Evolutionary conservation across 352 stramenopile genomes (phyloP), one percentile per base, ranked within the genome.

Genomic region (Globisporangium nagaii): DNA sequence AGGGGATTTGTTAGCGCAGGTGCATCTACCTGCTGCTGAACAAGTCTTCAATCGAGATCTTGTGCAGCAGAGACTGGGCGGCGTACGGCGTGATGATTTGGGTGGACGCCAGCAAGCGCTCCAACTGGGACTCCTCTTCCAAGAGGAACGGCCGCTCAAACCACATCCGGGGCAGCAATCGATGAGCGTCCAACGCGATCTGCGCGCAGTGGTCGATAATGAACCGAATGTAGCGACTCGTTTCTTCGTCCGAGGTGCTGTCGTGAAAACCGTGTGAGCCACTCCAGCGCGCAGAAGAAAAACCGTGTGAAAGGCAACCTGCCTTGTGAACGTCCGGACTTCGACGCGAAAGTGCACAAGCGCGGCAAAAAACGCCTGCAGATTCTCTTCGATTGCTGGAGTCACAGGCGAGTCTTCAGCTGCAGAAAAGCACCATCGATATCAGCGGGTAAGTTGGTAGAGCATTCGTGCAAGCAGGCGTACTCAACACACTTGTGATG

Each of bases 91-190:
- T 90, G 19, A 91, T 30, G 37, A 86, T 66, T 44, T 61, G 57
- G 27, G 81, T 91, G 12, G 81, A 90, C 11, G 76, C 77, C 17
- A 91, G 53, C 60, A 91, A 88, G 7, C 71, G 68, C 55, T 91
- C 81, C 22, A 83, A 67, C 60, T 89, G 81, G 0, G 81, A 91
- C 54, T 88, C 79, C 52, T 90, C 79, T 52, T 90, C 79, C 24
- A 90, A 47, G 31, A 91, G 60, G 24, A 86, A 91, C 24, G 78
- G 79, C 8, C 81, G 68, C 39, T 86, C 73, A 40, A 83, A 91
- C 81, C 81, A 91, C 60, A 91, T 67, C 22, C 68, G 77, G 19
- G 81, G 81, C 5, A 91, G 53, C 10, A 75, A 67, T 15, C 70
- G 68, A 34, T 77, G 55, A 0, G 62, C 36, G 2, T 64, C 66